These are phyloP conservation scores for Colletotrichum acutatum DNA, from an alignment of 2,329 filamentous ascomycete species.

Conservation along the genomic window DNA sequence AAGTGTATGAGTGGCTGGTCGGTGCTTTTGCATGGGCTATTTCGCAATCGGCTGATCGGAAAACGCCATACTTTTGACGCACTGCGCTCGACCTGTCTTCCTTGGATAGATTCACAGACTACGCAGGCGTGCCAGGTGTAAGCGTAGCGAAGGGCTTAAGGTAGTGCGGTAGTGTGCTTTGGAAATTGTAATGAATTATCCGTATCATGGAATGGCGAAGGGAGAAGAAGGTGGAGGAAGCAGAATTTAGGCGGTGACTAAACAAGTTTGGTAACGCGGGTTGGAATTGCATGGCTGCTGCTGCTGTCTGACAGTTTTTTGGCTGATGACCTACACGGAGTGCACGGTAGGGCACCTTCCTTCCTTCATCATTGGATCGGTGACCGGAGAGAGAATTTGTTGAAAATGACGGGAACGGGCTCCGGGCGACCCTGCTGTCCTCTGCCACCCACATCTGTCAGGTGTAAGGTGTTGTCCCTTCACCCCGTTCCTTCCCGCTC, in stretches of 20 bases:
- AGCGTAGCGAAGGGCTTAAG: slow-evolving; percentile 8
- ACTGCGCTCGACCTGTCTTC: slow-evolving; percentile 15
- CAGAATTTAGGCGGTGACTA: not conserved
- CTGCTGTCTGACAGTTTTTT: not conserved
- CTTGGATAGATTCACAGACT: not conserved
- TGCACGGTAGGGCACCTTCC: not conserved
- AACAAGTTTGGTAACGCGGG: not conserved
- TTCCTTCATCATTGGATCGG: not conserved
- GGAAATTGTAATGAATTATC: too few relatives aligned
- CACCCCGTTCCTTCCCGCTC: not conserved
- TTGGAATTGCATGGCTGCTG: not conserved
- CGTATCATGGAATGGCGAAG: slow-evolving; percentile 18
- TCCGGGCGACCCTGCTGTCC: not conserved
- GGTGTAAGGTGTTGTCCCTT: not conserved
- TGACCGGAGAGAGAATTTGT: not conserved
- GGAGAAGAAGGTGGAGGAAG: slow-evolving; percentile 20
- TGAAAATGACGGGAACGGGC: not conserved
- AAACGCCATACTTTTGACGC: slow-evolving; percentile 30
- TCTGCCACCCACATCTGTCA: too few relatives aligned
- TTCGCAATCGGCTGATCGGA: slow-evolving; percentile 32
- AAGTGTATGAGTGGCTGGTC: slow-evolving; percentile 7
- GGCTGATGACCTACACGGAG: not conserved
- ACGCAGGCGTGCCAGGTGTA: not conserved
- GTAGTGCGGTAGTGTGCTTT: not conserved
- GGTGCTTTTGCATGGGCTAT: slow-evolving; percentile 11